Base-by-base conservation (phyloP, 1,139 yeast species). In the Hanseniaspora sp. region DNA sequence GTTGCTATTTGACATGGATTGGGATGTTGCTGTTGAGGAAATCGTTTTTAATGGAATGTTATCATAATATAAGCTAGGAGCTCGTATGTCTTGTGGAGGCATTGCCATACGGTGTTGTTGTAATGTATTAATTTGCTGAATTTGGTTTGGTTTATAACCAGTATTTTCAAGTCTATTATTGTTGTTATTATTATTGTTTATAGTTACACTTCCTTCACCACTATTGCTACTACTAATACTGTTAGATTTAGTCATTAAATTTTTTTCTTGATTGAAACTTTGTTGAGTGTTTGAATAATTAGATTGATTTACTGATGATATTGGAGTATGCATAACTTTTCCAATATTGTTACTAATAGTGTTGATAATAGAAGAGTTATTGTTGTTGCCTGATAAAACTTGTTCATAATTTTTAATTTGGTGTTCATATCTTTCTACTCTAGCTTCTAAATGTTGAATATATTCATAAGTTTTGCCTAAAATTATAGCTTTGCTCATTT, bases 391-490 rank as follows among this genome's bases (percentile, higher is more conserved):
- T 45, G 28, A 12, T 12, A 47, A 13, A 13, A 39, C 13, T 11
- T 34, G 46, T 13, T 48, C 52, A 41, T 48, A 48, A 13, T 23
- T 48, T 11, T n/a, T n/a, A 5, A 48, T 77, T 62, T 86, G 90
- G 55, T 73, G 71, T 58, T 69, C 71, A 60, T 86, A 71, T 17
- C 69, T 61, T 1, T 74, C 76, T 65, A 86, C 86, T 62, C 84
- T 83, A 54, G 70, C 68, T 64, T 88, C 95, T 64, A 90, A 74
- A 68, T 88, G 95, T 61, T 78, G 76, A 62, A 90, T 88, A 64
- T 88, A 90, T 67, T 88, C 96, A 1, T 94, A 85, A 5, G 96
- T 95, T 65, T 88, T 86, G 52, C 87, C 78, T 59, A 90, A 74
- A 33, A 90, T 88, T 52, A 87, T 83, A 7, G 96, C 96, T 67